Base-by-base conservation (phyloP, 2,329 filamentous ascomycete species). In the Colletotrichum caudatum region DNA sequence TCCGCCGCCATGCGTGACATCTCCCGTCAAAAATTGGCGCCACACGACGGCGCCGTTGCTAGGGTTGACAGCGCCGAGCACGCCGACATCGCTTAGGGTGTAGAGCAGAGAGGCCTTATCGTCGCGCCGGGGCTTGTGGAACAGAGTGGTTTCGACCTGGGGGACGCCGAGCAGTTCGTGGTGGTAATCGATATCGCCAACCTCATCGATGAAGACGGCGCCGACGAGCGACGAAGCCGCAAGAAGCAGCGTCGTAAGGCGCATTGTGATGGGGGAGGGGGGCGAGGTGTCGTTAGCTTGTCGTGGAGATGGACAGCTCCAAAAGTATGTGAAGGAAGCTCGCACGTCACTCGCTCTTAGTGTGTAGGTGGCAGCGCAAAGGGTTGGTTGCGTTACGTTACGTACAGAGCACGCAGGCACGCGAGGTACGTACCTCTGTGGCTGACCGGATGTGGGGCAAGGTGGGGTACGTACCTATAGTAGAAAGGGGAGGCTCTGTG, bases 61-160 rank as follows among this genome's bases (percentile, higher is more conserved):
- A 1, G 96, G 96, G 77, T 98, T 97, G 58, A 98, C 88, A 1
- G 95, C 95, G 60, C 94, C 96, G 23, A 99, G 82, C 2, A 98
- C 89, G 48, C 91, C 90, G 60, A 94, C 88, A 69, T 98, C 93
- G 74, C 94, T 97, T 56, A 98, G 84, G 0, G 96, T 97, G 81
- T 98, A 99, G 64, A 99, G 87, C 48, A 99, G 87, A 65, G 93
- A 95, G 46, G 95, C 95, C 81, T 93, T 94, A 74, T 95, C 95
- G 76, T 91, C 89, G 74, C 89, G 87, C 77, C 92, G 88, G 50
- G 96, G 95, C 76, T 91, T 92, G 83, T 98, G 94, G 89, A 98
- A 98, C 88, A 98, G 97, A 76, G 95, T 98, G 73, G 94, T 93
- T 74, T 93, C 90, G 80, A 89, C 86, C 80, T 92, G 92, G 66